These are phyloP conservation scores for Hypoxylon sp. DNA, from an alignment of 2,329 filamentous ascomycete species.

Conservation along the genomic window DNA sequence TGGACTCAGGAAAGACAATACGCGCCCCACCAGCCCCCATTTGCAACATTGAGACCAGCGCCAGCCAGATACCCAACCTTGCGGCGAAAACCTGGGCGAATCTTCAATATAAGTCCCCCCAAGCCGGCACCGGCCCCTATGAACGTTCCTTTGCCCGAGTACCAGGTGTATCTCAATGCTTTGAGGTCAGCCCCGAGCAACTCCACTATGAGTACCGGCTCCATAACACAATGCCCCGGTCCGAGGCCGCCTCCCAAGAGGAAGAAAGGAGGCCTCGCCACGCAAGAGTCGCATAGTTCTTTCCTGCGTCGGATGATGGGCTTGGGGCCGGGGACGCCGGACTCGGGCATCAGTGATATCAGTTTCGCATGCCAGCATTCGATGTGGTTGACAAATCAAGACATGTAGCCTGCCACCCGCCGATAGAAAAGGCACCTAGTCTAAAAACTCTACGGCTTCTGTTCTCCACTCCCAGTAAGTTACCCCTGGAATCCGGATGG, in stretches of 20 bases:
- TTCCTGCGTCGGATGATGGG: constrained; percentile 2
- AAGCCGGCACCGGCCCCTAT: neutral
- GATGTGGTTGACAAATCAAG: neutral
- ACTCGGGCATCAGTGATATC: constrained; percentile 18
- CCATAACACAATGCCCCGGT: constrained; percentile 1
- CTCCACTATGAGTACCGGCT: neutral
- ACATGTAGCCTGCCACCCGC: neutral
- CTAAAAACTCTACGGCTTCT: too few relatives aligned
- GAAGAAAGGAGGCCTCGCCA: neutral
- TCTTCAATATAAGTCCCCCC: constrained; percentile 10
- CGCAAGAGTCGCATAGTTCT: neutral
- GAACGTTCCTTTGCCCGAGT: constrained; percentile 30
- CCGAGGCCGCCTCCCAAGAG: constrained; percentile 3
- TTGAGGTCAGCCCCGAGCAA: constrained; percentile 18
- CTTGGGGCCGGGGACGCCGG: neutral
- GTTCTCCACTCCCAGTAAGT: neutral
- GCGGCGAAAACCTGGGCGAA: constrained; percentile 24
- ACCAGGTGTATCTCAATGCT: constrained; percentile 41
- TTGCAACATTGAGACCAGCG: neutral
- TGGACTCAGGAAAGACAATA: neutral
- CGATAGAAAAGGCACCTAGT: neutral
- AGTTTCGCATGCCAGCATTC: constrained; percentile 33
- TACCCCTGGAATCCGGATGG: neutral
- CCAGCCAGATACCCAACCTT: constrained; percentile 10
- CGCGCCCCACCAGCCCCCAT: neutral